These are phyloP conservation scores for Harrya chromipes DNA, from an alignment of 768 basidiomycete genomes.

Conservation along the genomic window DNA sequence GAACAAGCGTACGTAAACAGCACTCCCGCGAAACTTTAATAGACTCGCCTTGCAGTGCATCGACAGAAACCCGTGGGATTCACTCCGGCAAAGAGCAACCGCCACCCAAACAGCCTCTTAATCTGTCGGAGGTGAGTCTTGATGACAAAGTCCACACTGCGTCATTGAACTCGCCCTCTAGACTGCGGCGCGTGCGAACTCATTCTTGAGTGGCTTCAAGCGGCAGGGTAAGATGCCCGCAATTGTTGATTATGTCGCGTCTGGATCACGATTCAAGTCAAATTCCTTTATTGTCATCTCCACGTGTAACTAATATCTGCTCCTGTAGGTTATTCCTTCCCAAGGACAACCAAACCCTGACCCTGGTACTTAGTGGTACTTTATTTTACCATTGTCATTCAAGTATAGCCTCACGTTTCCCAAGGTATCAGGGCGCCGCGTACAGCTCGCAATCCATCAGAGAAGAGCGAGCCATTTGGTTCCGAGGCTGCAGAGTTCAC, in stretches of 20 bases:
- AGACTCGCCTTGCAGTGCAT: slow-evolving; percentile 52
- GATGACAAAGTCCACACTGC: neutral
- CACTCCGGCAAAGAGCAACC: slow-evolving; percentile 91
- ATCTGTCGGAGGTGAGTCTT: slow-evolving; percentile 79
- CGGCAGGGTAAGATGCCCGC: slow-evolving; percentile 80
- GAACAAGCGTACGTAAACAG: slow-evolving; percentile 77
- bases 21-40: neutral
- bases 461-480: slow-evolving; percentile 90
- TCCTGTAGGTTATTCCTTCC: slow-evolving; percentile 68
- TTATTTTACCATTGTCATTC: neutral
- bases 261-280: slow-evolving; percentile 95
- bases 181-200: slow-evolving; percentile 71
- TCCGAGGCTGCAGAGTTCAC: slow-evolving; percentile 79
- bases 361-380: slow-evolving; percentile 82
- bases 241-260: slow-evolving; percentile 89
- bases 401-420: slow-evolving; percentile 6
- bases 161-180: slow-evolving; percentile 27
- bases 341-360: slow-evolving; percentile 91
- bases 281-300: slow-evolving; percentile 4
- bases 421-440: slow-evolving; percentile 89
- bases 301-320: neutral
- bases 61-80: slow-evolving; percentile 73
- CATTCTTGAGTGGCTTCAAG: slow-evolving; percentile 91
- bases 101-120: slow-evolving; percentile 75
- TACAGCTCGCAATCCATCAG: slow-evolving; percentile 71